phyloP scores from a whole-genome alignment of 192 early-diverging fungal genomes.

The Fimicolochytrium jonesii region DNA sequence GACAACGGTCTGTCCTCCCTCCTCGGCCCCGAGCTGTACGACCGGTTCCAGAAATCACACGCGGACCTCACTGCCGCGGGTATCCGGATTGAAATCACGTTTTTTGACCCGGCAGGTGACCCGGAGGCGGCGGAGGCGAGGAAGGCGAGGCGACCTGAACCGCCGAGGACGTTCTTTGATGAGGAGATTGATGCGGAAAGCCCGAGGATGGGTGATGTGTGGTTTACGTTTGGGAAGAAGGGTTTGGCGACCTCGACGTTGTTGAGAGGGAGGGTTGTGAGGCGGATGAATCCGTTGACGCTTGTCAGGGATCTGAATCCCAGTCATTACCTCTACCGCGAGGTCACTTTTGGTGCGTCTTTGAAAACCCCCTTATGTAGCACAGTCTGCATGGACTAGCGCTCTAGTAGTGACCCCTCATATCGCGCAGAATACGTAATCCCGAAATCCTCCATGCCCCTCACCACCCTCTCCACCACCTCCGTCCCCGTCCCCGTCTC shows the following conservation, averaged over 20 bases:
- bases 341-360: slow-evolving; percentile 17
- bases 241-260: background rate
- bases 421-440: background rate
- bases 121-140: background rate
- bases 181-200: background rate
- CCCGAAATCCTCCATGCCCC: background rate
- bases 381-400: background rate
- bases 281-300: slow-evolving; percentile 10
- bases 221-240: slow-evolving; percentile 11
- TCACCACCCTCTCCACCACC: too few relatives aligned
- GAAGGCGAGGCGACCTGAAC: too few relatives aligned
- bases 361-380: background rate
- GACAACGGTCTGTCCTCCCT: slow-evolving; percentile 9
- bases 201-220: too few relatives aligned
- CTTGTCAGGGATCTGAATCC: background rate
- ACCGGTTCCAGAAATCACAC: slow-evolving; percentile 1
- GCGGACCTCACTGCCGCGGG: background rate
- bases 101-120: background rate
- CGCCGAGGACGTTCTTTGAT: too few relatives aligned
- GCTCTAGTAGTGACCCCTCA: background rate
- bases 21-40: background rate
- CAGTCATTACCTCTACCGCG: background rate
- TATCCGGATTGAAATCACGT: slow-evolving; percentile 7
- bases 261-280: slow-evolving; percentile 7
- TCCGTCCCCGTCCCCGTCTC: too few relatives aligned